phyloP scores from a whole-genome alignment of 352 stramenopile genomes.

The Phytophthora quininea region DNA sequence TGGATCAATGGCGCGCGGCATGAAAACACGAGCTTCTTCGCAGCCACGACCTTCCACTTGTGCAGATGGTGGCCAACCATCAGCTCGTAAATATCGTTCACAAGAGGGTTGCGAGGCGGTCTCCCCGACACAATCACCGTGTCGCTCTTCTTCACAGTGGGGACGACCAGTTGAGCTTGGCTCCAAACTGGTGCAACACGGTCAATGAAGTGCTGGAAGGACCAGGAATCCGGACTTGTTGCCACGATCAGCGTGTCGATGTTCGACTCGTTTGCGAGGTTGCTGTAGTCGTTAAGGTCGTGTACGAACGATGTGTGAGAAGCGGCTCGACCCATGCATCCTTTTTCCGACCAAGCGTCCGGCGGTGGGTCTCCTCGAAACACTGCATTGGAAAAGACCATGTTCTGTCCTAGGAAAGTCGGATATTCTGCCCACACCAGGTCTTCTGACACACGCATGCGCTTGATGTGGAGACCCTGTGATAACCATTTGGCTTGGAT shows the following conservation, averaged over 20 bases:
- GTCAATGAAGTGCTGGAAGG: slow-evolving; percentile 42
- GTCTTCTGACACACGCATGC: slow-evolving; percentile 33
- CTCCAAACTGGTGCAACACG: slow-evolving; percentile 37
- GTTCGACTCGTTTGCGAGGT: slow-evolving; percentile 1
- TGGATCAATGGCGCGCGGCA: slow-evolving; percentile 37
- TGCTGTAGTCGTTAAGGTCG: slow-evolving; percentile 4
- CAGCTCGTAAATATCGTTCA: slow-evolving; percentile 35
- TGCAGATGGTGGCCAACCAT: slow-evolving; percentile 34
- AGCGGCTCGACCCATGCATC: slow-evolving; percentile 27
- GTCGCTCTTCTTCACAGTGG: slow-evolving; percentile 20
- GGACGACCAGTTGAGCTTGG: slow-evolving; percentile 33
- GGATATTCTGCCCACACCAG: slow-evolving; percentile 29
- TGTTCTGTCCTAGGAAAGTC: slow-evolving; percentile 28
- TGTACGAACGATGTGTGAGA: slow-evolving; percentile 31
- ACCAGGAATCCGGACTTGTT: slow-evolving; percentile 37
- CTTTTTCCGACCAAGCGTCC: slow-evolving; percentile 28
- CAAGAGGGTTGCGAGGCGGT: slow-evolving; percentile 22
- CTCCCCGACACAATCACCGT: slow-evolving; percentile 28
- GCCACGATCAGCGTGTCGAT: slow-evolving; percentile 33
- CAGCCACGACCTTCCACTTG: slow-evolving; percentile 3
- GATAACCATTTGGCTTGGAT: slow-evolving; percentile 28
- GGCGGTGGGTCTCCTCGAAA: slow-evolving; percentile 31
- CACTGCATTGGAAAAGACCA: slow-evolving; percentile 28
- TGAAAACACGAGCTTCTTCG: slow-evolving; percentile 31
- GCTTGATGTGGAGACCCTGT: slow-evolving; percentile 19